A percentile compares a stretch with the other conserved stretches of the same genome.
Conservation (phyloP, 2,329 filamentous ascomycete genomes). For the Alternaria incomplexa region DNA sequence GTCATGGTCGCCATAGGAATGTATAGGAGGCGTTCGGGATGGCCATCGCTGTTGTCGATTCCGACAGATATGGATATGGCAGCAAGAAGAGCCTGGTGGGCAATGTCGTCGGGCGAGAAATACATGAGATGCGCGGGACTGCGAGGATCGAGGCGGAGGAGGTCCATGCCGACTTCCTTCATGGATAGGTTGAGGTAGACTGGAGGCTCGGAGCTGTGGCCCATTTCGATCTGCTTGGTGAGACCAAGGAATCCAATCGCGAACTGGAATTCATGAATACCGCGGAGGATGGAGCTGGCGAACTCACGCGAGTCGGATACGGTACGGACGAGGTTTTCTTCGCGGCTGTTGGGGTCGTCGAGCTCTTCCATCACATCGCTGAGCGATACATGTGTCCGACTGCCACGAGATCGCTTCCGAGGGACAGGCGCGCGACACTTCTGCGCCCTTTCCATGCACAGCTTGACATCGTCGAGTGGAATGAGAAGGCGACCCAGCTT, state of each 20-base stretch:
- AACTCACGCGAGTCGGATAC: conserved; percentile 95
- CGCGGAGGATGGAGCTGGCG: conserved; percentile 83
- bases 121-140: conserved; percentile 98
- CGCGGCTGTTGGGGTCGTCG: conserved; percentile 69
- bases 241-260: conserved; percentile 89
- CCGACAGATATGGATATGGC: conserved; percentile 92
- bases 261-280: conserved; percentile 96
- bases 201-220: conserved; percentile 71
- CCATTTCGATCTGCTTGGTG: conserved; percentile 75
- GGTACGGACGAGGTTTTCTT: conserved; percentile 75
- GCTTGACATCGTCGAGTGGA: conserved; percentile 83
- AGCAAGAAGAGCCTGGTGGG: conserved; percentile 90
- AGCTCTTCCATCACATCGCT: conserved; percentile 77
- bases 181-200: conserved; percentile 87
- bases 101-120: conserved; percentile 89
- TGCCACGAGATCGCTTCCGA: conserved; percentile 27
- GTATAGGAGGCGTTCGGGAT: conserved; percentile 86
- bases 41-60: conserved; percentile 85
- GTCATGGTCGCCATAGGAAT: conserved; percentile 97
- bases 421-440: conserved; percentile 44
- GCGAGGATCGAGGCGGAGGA: conserved; percentile 88
- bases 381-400: conserved; percentile 66
- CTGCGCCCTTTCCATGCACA: conserved; percentile 65
- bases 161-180: conserved; percentile 93
- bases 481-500: conserved; percentile 91